Evolutionary conservation across 1,284 basidiomycete species (phyloP), one percentile per base, ranked within the genome.

Genomic region (Ceratobasidium sp.): DNA sequence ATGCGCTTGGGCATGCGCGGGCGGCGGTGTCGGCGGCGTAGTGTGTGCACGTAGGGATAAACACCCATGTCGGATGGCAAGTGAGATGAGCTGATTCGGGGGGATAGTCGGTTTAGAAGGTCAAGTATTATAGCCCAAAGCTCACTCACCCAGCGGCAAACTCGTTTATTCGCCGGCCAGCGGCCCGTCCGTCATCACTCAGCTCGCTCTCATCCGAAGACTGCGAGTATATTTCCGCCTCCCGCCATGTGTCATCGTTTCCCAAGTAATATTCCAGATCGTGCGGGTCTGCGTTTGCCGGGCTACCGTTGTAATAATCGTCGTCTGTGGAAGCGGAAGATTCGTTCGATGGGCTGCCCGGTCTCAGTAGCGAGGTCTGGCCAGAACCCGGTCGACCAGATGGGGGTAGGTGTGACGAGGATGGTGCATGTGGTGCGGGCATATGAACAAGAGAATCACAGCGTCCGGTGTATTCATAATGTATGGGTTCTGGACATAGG

Each of bases 281-380:
- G 49, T 67, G 30, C 48, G 63, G 63, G 40, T 67, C 51, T 25
- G 49, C 48, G 23, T 54, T 67, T 67, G 63, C 63, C 63, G 63
- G 38, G 5, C 3, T 25, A 12, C 51, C 51, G 25, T 21, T 53
- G 51, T 53, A 30, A 36, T 53, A 53, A 44, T 67, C 63, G 23
- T 67, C 63, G 51, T 67, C 63, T 67, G 63, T 67, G 11, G 63
- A 67, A 54, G 63, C 63, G 40, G 63, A 67, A 42, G 63, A 67
- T 12, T 67, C 63, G n/a, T 67, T 67, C 9, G 63, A 67, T 38
- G 63, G 63, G 63, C 63, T 67, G 63, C 25, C 63, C 36, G 63
- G 63, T 30, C 63, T 67, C 63, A 44, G 36, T 67, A 67, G 51
- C 44, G 63, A 54, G 42, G 48, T 18, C n/a, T 53, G 51, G 51